These are phyloP conservation scores for Talaromyces stipitatus DNA, from an alignment of 495 filamentous ascomycete species.

Conservation along the genomic window DNA sequence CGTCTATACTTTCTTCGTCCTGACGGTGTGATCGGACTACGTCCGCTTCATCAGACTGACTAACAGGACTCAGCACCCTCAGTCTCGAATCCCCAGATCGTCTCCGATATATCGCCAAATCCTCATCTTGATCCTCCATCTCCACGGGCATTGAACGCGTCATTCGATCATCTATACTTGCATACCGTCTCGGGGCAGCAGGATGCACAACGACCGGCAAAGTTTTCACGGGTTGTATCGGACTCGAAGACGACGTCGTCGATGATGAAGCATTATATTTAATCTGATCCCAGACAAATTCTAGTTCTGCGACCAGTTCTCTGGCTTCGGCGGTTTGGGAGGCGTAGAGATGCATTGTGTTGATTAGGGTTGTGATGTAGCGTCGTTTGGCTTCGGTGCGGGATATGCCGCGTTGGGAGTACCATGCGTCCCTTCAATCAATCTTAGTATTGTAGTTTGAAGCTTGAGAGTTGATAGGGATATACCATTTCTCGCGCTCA, in stretches of 20 bases:
- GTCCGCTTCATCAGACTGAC: conserved; percentile 67
- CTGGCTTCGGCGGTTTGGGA: conserved; percentile 74
- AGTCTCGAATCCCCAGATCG: conserved; percentile 29
- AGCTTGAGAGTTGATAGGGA: not conserved
- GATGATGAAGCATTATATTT: conserved; percentile 64
- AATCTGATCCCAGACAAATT: conserved; percentile 98
- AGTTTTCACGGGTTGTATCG: conserved; percentile 22
- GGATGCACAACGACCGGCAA: conserved; percentile 23
- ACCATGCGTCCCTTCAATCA: conserved; percentile 72
- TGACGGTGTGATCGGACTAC: conserved; percentile 19
- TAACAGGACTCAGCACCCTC: conserved; percentile 71
- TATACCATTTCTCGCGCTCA: conserved; percentile 57
- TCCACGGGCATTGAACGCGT: conserved; percentile 10
- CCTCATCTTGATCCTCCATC: conserved; percentile 1
- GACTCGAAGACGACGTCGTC: conserved; percentile 32
- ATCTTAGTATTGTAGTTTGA: not conserved
- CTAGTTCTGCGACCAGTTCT: conserved; percentile 85
- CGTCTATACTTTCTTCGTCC: conserved; percentile 41
- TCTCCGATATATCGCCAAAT: conserved; percentile 6
- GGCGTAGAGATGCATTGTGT: conserved; percentile 93
- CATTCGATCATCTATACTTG: conserved; percentile 26
- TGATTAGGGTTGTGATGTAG: conserved; percentile 87
- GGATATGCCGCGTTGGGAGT: conserved; percentile 66
- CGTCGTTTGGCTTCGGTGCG: conserved; percentile 90
- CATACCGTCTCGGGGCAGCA: conserved; percentile 18